These are phyloP conservation scores for Magnolia sinica DNA, from an alignment of 164 flowering plant species.

Conservation along the genomic window DNA sequence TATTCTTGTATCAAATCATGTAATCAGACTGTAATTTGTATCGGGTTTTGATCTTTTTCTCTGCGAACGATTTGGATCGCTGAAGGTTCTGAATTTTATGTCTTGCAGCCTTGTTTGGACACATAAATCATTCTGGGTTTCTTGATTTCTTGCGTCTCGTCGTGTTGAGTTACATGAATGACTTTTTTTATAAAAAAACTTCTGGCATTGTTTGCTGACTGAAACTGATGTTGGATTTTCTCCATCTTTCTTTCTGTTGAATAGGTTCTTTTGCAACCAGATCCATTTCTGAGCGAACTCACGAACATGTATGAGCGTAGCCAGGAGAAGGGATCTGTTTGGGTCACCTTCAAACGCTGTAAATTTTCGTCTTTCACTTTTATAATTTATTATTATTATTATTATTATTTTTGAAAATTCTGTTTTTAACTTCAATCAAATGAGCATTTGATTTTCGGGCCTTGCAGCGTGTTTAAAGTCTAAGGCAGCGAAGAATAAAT, in stretches of 20 bases:
- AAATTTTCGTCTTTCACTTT: conserved; percentile 2
- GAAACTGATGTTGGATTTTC: neutral
- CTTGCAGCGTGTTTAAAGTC: conserved; percentile 67
- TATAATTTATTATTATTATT: neutral
- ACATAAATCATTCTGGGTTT: neutral
- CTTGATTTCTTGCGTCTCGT: neutral
- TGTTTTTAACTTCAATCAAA: neutral
- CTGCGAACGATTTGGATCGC: neutral
- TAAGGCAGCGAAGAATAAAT: conserved; percentile 55
- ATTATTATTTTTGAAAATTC: neutral
- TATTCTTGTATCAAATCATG: neutral
- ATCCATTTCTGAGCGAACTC: conserved; percentile 80
- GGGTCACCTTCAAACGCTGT: conserved; percentile 88
- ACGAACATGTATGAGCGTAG: conserved; percentile 75
- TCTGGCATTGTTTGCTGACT: neutral
- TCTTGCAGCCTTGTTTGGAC: neutral
- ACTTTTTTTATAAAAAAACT: neutral
- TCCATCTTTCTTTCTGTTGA: neutral
- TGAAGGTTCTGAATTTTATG: neutral
- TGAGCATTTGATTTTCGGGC: conserved; percentile 3
- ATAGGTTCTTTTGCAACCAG: conserved; percentile 68
- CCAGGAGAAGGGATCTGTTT: conserved; percentile 70
- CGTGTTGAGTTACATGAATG: neutral
- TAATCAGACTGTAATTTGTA: neutral
- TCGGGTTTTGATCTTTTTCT: neutral